These are phyloP conservation scores for Xylariaceae sp. DNA, from an alignment of 2,329 filamentous ascomycete genomes.

Conservation along the genomic window DNA sequence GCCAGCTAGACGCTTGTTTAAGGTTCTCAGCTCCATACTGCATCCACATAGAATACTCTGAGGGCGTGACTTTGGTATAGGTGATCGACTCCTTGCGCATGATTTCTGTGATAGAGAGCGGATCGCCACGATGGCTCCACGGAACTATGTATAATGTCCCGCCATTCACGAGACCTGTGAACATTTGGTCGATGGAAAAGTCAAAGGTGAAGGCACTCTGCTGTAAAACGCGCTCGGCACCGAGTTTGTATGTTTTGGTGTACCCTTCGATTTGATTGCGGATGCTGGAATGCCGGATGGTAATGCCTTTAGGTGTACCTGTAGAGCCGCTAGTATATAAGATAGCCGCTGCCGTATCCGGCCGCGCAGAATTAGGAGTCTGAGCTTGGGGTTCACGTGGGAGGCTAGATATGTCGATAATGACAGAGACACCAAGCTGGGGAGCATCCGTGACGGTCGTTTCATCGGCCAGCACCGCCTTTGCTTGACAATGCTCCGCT, in stretches of 20 bases:
- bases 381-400: background rate
- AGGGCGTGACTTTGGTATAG: constrained; percentile 36
- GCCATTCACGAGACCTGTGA: constrained; percentile 28
- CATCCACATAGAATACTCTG: constrained; percentile 35
- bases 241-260: constrained; percentile 17
- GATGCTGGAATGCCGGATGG: constrained; percentile 28
- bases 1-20: constrained; percentile 26
- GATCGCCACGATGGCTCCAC: constrained; percentile 31
- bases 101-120: constrained; percentile 31
- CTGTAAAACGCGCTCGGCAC: constrained; percentile 34
- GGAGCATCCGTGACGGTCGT: background rate
- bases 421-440: background rate
- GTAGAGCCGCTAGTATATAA: constrained; percentile 27
- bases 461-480: constrained; percentile 28
- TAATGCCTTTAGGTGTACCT: constrained; percentile 36
- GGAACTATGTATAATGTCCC: constrained; percentile 37
- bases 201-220: constrained; percentile 42
- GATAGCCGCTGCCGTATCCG: constrained; percentile 13
- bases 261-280: constrained; percentile 29
- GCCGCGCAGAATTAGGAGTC: background rate
- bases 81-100: constrained; percentile 35
- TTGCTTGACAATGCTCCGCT: constrained; percentile 30
- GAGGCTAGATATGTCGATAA: constrained; percentile 9
- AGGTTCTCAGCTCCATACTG: constrained; percentile 14
- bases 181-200: constrained; percentile 35